These are phyloP conservation scores for Flaveria robusta DNA, from an alignment of 129 eudicot species.

Conservation along the genomic window DNA sequence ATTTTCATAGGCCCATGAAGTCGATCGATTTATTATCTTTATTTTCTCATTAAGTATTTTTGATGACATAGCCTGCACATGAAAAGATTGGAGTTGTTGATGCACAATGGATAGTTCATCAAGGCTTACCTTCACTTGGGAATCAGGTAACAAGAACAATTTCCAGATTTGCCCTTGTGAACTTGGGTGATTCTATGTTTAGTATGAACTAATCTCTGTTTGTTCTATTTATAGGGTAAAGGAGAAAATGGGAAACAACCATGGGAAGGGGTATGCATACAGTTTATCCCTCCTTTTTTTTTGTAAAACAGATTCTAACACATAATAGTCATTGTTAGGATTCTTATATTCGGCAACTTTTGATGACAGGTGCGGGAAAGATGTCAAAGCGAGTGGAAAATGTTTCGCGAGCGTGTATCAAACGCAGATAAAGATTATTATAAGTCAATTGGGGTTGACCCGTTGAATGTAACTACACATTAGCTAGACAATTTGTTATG, in stretches of 20 bases:
- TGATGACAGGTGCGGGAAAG: constrained; percentile 72
- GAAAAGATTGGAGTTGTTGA: constrained; percentile 96
- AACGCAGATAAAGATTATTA: constrained; percentile 63
- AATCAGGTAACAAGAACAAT: constrained; percentile 56
- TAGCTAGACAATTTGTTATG: not conserved
- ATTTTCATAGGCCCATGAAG: not conserved
- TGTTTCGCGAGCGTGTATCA: constrained; percentile 54
- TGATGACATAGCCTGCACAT: constrained; percentile 61
- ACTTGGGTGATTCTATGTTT: constrained; percentile 2
- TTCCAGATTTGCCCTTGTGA: constrained; percentile 23
- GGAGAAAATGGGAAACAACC: constrained; percentile 59
- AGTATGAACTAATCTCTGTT: not conserved
- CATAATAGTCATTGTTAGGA: not conserved
- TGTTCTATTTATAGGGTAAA: constrained; percentile 47
- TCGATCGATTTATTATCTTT: not conserved
- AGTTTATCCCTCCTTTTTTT: not conserved
- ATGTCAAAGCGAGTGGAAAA: constrained; percentile 69
- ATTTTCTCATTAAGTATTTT: not conserved
- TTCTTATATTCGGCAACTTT: constrained; percentile 10
- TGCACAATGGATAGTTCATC: constrained; percentile 95
- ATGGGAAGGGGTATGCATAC: constrained; percentile 74
- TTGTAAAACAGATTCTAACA: not conserved
- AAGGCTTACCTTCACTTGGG: constrained; percentile 80
- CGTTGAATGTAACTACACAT: constrained; percentile 42
- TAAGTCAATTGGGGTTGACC: constrained; percentile 50